phyloP scores from a whole-genome alignment of 768 basidiomycete species.

The Boletus speciosus region DNA sequence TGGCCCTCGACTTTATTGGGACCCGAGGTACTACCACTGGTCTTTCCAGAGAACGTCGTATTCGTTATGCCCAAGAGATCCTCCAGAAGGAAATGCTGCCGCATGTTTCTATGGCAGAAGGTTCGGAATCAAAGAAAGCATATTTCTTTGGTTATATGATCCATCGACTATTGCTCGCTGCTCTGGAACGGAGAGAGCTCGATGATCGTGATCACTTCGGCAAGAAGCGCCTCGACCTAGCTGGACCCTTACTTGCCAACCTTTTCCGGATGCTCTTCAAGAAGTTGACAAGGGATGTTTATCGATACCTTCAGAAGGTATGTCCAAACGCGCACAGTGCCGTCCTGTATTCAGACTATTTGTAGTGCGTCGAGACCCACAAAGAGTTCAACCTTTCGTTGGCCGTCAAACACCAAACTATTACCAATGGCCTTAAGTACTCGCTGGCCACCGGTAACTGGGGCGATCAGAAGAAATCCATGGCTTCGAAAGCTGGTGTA shows the following conservation, averaged over 20 bases:
- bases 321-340: constrained; percentile 2
- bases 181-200: constrained; percentile 88
- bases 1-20: constrained; percentile 96
- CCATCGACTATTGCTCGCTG: constrained; percentile 89
- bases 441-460: constrained; percentile 98
- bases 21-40: constrained; percentile 95
- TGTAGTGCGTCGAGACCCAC: constrained; percentile 91
- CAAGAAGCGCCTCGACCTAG: constrained; percentile 94
- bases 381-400: constrained; percentile 90
- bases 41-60: constrained; percentile 86
- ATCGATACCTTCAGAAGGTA: constrained; percentile 96
- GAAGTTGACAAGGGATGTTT: constrained; percentile 95
- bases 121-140: constrained; percentile 96
- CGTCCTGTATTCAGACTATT: constrained; percentile 2
- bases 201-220: constrained; percentile 99
- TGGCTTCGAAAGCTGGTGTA: constrained; percentile 97
- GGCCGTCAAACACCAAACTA: constrained; percentile 95
- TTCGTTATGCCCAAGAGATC: constrained; percentile 96
- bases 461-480: constrained; percentile 99
- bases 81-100: constrained; percentile 98
- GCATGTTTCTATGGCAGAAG: constrained; percentile 93
- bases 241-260: constrained; percentile 93
- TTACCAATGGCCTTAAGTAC: constrained; percentile 97
- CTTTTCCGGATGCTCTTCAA: constrained; percentile 97
- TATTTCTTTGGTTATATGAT: constrained; percentile 99